phyloP scores from a whole-genome alignment of 2,329 filamentous ascomycete species.

The Paradendryphiella salina region DNA sequence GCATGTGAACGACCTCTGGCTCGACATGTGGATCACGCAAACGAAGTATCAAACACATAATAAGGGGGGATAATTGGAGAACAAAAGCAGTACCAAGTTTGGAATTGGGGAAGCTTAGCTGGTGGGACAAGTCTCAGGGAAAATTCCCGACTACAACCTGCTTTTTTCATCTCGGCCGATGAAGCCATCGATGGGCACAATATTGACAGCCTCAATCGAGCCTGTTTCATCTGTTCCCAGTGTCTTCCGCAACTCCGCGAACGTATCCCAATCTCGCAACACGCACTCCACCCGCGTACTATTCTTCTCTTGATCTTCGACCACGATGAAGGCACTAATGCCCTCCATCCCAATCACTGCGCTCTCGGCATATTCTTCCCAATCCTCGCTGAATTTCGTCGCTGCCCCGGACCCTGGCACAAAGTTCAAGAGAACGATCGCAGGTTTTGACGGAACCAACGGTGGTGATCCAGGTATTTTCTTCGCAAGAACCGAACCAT shows the following conservation, averaged over 20 bases:
- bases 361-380: conserved; percentile 10
- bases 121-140: too few species aligned
- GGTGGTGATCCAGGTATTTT: conserved; percentile 5
- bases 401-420: conserved; percentile 13
- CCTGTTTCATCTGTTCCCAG: conserved; percentile 6
- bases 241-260: conserved; percentile 18
- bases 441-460: conserved; percentile 9
- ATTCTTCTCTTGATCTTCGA: conserved; percentile 17
- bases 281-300: conserved; percentile 18
- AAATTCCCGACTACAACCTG: conserved; percentile 9
- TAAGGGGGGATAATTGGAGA: background rate
- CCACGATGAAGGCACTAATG: conserved; percentile 11
- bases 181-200: conserved; percentile 26
- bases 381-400: conserved; percentile 6
- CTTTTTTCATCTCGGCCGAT: conserved; percentile 16
- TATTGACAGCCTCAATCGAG: conserved; percentile 13
- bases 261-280: conserved; percentile 1
- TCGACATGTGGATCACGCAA: conserved; percentile 22
- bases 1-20: conserved; percentile 1
- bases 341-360: conserved; percentile 9
- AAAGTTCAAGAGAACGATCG: conserved; percentile 23
- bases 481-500: conserved; percentile 8
- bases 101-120: background rate
- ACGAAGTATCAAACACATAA: conserved; percentile 2
- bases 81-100: too few species aligned